phyloP scores from a whole-genome alignment of 345 rosid genomes.

The Citrus australasica region DNA sequence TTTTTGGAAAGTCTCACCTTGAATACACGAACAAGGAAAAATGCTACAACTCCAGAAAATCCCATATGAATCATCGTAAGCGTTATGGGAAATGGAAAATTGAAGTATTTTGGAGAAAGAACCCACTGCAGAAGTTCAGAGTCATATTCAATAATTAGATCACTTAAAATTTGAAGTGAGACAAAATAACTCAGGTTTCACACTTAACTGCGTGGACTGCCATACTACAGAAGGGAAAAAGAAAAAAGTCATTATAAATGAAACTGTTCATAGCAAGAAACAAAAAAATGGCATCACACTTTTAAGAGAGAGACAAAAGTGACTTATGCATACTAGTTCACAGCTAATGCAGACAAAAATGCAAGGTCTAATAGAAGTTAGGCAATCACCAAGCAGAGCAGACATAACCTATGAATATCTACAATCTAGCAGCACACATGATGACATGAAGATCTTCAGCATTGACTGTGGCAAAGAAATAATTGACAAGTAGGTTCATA shows the following conservation, averaged over 20 bases:
- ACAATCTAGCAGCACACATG: neutral
- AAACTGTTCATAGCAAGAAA: neutral
- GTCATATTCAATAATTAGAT: neutral
- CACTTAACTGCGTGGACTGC: neutral
- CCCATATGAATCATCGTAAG: conserved; percentile 98
- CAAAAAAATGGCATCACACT: neutral
- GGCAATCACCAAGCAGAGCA: neutral
- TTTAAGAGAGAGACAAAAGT: neutral
- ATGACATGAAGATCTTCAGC: neutral
- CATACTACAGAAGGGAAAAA: neutral
- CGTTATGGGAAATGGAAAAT: conserved; percentile 85
- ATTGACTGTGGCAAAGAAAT: neutral
- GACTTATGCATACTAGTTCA: neutral
- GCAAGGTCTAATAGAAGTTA: neutral
- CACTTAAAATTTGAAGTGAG: neutral
- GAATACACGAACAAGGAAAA: conserved; percentile 85
- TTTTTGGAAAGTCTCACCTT: conserved; percentile 47
- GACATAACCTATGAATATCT: neutral
- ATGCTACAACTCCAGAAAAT: conserved; percentile 72
- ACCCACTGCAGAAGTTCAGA: conserved; percentile 75
- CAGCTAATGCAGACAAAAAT: neutral
- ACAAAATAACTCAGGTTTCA: neutral
- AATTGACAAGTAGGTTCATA: neutral
- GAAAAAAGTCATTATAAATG: neutral
- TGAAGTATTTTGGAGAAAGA: conserved; percentile 85